Evolutionary conservation across 148 eudicot species (phyloP), one percentile per base, ranked within the genome.

Genomic region (Amaranthus hypochondriacus): DNA sequence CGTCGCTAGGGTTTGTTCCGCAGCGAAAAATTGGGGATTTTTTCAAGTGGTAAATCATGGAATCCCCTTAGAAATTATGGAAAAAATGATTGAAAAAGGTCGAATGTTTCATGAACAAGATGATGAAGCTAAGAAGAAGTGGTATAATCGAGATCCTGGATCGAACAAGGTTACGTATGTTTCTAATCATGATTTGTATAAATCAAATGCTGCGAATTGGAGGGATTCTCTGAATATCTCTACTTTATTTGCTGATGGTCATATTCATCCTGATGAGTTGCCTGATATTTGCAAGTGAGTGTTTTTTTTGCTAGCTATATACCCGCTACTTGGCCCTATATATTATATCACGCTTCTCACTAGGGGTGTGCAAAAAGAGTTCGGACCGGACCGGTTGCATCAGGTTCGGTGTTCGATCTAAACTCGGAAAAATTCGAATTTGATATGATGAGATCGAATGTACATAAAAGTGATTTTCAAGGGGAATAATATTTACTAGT

Each of bases 31-130:
- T 4, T 83, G 83, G 85, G 90, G 90, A 0, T 85, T 85, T 67
- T 87, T 87, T 46, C 88, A 83, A 68, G 78, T 85, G 58, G 73
- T 87, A 39, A 85, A 87, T 73, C 90, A 85, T 73, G 85, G 85
- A 5, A 73, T 87, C 6, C 76, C 85, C 0, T 48, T 21, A 15
- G 50, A 52, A 2, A 71, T 81, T 13, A 2, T 85, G 76, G 81
- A 85, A 6, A 75, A 57, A 0, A 83, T 85, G 88, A 65, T 83
- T 2, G 72, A 56, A 12, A 88, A 84, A 4, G 18, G 72, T 4
- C 56, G 73, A 21, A 75, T 14, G 73, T 85, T 85, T 73, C 80
- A 83, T 62, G 91, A 87, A 15, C 82, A 77, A 76, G 87, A 83
- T 71, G 64, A 14, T 0, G 85, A 83, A 80, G 74, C 59, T 9